These are phyloP conservation scores for Paecilomyces formosus DNA, from an alignment of 2,329 filamentous ascomycete genomes.

Conservation along the genomic window DNA sequence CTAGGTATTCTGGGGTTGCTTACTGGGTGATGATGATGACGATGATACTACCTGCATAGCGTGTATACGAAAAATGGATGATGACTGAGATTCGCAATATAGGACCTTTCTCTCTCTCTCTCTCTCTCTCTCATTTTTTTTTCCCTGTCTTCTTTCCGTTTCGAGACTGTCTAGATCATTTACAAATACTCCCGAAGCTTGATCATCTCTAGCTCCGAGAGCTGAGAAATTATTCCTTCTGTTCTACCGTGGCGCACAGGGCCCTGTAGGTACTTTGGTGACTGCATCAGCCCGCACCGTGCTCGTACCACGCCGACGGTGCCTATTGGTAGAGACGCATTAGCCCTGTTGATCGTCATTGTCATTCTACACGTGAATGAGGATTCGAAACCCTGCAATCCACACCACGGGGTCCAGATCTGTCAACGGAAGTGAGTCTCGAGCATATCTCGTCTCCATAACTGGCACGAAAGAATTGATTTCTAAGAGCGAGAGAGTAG, in stretches of 20 bases:
- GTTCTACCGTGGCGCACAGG: background rate
- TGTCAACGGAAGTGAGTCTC: background rate
- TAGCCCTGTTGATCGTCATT: background rate
- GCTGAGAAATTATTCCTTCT: background rate
- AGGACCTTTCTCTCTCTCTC: background rate
- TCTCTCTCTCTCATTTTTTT: too few species aligned
- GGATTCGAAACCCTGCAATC: background rate
- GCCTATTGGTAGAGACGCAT: background rate
- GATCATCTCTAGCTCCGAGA: background rate
- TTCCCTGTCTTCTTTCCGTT: background rate
- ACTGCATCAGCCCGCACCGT: background rate
- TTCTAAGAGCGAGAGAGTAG: too few species aligned
- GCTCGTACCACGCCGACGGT: background rate
- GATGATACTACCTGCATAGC: background rate
- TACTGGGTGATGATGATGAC: background rate
- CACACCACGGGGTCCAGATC: background rate
- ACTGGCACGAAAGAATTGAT: too few species aligned
- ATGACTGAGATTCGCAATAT: background rate
- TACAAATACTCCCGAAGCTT: background rate
- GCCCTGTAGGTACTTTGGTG: background rate
- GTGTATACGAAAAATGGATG: background rate
- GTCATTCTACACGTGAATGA: background rate
- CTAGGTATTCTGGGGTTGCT: background rate
- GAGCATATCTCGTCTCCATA: background rate
- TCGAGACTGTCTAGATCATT: background rate